Conservation (phyloP, 2,329 filamentous ascomycete species). For the Calonectria henricotiae region DNA sequence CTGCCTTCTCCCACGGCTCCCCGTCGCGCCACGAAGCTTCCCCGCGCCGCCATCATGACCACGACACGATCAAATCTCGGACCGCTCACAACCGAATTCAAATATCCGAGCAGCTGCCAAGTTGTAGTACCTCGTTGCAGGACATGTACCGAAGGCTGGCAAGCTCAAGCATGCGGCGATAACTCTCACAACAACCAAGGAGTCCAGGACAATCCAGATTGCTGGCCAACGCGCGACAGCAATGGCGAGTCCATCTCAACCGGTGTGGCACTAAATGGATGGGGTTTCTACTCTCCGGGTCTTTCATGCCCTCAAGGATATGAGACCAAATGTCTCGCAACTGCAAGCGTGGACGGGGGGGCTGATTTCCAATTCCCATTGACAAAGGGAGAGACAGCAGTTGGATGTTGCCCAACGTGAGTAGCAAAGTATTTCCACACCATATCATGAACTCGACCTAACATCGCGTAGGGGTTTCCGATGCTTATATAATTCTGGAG, state of each 20-base stretch:
- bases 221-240: slow-evolving; percentile 52
- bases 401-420: slow-evolving; percentile 56
- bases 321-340: slow-evolving; percentile 54
- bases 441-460: neutral
- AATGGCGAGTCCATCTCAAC: slow-evolving; percentile 37
- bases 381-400: slow-evolving; percentile 52
- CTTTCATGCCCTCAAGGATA: slow-evolving; percentile 56
- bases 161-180: slow-evolving; percentile 48
- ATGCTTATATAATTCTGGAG: slow-evolving; percentile 18
- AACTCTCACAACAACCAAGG: slow-evolving; percentile 32
- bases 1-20: neutral
- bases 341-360: slow-evolving; percentile 44
- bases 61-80: slow-evolving; percentile 44
- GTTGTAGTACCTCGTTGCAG: slow-evolving; percentile 43
- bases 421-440: slow-evolving; percentile 25
- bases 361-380: slow-evolving; percentile 54
- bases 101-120: slow-evolving; percentile 44
- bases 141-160: slow-evolving; percentile 49
- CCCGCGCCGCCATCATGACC: slow-evolving; percentile 17
- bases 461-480: slow-evolving; percentile 26
- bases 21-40: slow-evolving; percentile 8
- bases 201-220: slow-evolving; percentile 51
- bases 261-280: slow-evolving; percentile 48
- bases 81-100: slow-evolving; percentile 50
- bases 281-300: slow-evolving; percentile 59